Conservation (phyloP, 805 yeast species). For the Phaffomyces opuntiae region DNA sequence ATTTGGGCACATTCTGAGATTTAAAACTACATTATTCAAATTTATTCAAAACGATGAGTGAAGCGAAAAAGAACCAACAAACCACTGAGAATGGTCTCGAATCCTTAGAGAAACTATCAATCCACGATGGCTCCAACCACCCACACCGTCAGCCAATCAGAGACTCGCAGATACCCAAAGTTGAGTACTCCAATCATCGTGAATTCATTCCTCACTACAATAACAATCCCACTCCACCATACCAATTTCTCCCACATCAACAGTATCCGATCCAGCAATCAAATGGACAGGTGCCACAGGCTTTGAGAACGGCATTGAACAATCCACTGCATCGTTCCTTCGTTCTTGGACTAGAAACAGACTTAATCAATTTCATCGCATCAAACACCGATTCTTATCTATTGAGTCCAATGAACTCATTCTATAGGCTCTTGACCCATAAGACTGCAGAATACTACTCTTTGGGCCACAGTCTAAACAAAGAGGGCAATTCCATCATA, state of each 20-base stretch:
- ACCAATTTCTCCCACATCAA: neutral
- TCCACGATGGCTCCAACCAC: neutral
- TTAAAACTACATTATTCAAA: no score
- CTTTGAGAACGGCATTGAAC: slow-evolving; percentile 33
- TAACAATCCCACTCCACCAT: neutral
- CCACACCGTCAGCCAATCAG: no score
- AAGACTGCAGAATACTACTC: slow-evolving; percentile 63
- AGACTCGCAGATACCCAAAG: no score
- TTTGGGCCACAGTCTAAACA: slow-evolving; percentile 48
- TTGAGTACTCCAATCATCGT: neutral
- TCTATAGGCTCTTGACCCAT: slow-evolving; percentile 59
- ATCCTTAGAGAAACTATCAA: neutral
- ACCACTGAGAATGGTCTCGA: neutral
- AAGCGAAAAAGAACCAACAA: neutral
- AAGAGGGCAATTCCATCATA: slow-evolving; percentile 40
- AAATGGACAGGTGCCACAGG: slow-evolving; percentile 15
- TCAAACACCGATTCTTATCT: slow-evolving; percentile 33
- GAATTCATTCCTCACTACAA: neutral
- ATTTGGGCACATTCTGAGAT: neutral
- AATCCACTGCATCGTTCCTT: slow-evolving; percentile 42
- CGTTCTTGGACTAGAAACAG: slow-evolving; percentile 41
- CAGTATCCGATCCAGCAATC: neutral
- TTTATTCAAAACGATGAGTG: neutral
- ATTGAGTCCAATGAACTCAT: slow-evolving; percentile 51
- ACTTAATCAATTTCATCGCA: slow-evolving; percentile 38